Base-by-base conservation (phyloP, 75 land plant genomes). In the Cryptomeria japonica region DNA sequence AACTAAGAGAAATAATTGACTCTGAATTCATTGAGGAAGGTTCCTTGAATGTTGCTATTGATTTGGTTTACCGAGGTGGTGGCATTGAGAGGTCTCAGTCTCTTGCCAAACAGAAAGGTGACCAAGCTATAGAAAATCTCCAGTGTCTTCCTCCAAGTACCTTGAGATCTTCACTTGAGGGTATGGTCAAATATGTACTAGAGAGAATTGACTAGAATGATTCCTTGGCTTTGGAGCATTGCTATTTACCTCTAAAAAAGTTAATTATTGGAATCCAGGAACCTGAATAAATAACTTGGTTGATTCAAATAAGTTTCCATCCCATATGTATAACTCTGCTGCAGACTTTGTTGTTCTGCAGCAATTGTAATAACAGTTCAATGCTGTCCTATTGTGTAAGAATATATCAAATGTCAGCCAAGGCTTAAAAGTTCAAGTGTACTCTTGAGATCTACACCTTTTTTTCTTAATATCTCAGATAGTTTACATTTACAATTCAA, bases 1-100 rank as follows among this genome's bases (percentile, higher is more conserved):
- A 93, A 87, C 84, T 98, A 34, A 92, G 96, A 85, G 93, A 95
- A 32, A 94, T 98, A 9, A 98, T 98, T 37, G 99, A 97, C 38
- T 90, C 99, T 18, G 99, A 98, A 70, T 98, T 98, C 88, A 94
- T 87, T 36, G 99, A 98, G 68, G 90, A 92, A n/a, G 99, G 99
- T 32, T 98, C 99, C 8, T 86, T 98, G 55, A 94, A 94, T 6
- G 88, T 89, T 32, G 99, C 99, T 11, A 93, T 97, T 49, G 88
- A 90, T 31, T 89, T 97, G 44, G 96, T 98, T 68, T 89, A 89
- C 53, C 91, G 83, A n/a, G 89, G 95, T 53, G 96, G 97, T 0
- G 99, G 99, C 14, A 93, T 98, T 76, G 93, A 93, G 38, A 92
- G 89, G 86, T 99, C 99, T 10, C 93, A 87, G 8, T 90, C 90